Percentiles rank a stretch among this genome's conserved stretches.
phyloP scores from a whole-genome alignment of 1,139 yeast genomes.

The Taphrina betulina region DNA sequence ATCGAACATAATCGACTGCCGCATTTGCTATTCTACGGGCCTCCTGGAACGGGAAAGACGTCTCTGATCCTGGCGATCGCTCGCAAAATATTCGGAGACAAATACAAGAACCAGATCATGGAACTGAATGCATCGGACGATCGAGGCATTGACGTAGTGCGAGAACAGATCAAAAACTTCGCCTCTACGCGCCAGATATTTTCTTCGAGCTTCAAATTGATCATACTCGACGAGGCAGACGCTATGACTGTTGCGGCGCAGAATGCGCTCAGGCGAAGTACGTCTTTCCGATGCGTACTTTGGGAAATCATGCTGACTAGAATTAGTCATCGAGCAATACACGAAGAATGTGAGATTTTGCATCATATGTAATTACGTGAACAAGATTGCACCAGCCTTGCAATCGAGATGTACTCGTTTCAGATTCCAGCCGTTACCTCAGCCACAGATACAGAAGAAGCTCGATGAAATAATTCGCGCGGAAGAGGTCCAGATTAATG shows the following conservation, averaged over 20 bases:
- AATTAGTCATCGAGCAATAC: constrained; percentile 74
- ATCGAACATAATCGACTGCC: constrained; percentile 82
- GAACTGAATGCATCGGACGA: constrained; percentile 88
- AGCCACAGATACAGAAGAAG: constrained; percentile 65
- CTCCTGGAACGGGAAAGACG: constrained; percentile 97
- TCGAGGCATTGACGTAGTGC: constrained; percentile 81
- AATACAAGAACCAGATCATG: constrained; percentile 43
- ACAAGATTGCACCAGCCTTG: constrained; percentile 91
- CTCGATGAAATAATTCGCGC: constrained; percentile 64
- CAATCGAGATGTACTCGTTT: constrained; percentile 92
- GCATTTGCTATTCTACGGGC: constrained; percentile 94
- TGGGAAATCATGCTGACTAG: neutral
- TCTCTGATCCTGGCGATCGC: constrained; percentile 88
- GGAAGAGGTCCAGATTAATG: constrained; percentile 61
- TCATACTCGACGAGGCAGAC: constrained; percentile 95
- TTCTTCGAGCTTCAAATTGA: constrained; percentile 62
- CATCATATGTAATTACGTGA: constrained; percentile 92
- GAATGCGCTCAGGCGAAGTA: constrained; percentile 77
- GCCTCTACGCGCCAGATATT: constrained; percentile 89
- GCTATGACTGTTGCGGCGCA: constrained; percentile 98
- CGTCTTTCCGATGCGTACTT: constrained; percentile 42
- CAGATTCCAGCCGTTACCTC: constrained; percentile 79
- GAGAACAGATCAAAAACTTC: constrained; percentile 79
- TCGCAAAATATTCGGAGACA: constrained; percentile 81
- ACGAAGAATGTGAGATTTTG: constrained; percentile 95